Percentiles rank a stretch among this genome's conserved stretches.
phyloP scores from a whole-genome alignment of 768 basidiomycete species.

The Cystofilobasidium ferigula region DNA sequence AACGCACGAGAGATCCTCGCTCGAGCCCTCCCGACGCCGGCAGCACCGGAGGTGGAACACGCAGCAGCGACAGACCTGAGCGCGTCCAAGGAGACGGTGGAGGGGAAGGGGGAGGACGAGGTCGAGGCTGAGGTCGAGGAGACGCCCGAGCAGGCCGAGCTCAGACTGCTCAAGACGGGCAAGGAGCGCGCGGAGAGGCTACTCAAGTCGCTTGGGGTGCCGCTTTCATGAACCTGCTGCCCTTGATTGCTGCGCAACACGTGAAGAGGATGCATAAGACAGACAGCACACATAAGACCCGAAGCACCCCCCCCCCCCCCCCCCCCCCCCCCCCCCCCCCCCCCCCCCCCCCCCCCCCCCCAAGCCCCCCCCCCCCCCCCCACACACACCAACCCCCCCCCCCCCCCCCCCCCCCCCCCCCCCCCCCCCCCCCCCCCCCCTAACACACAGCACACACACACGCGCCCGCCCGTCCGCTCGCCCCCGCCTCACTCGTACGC shows the following conservation, averaged over 20 bases:
- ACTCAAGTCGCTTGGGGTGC: constrained; percentile 5
- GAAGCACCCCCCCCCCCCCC: too few species aligned
- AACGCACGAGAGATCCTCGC: background rate
- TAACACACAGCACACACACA: too few species aligned
- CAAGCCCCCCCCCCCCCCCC: too few species aligned
- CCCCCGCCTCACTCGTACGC: background rate
- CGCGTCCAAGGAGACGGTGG: background rate
- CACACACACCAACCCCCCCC: too few species aligned
- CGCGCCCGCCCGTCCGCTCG: too few species aligned
- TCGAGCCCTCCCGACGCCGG: background rate
- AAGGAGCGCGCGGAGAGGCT: background rate
- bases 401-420: too few species aligned
- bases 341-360: too few species aligned
- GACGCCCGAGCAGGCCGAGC: background rate
- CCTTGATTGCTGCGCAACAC: too few species aligned
- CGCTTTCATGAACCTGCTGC: background rate
- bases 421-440: too few species aligned
- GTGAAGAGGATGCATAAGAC: too few species aligned
- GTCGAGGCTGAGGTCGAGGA: background rate
- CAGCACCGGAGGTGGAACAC: background rate
- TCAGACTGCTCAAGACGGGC: background rate
- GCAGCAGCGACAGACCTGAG: background rate
- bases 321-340: too few species aligned
- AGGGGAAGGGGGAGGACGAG: background rate
- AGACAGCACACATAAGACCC: too few species aligned